A percentile compares a stretch with the other conserved stretches of the same genome.
Conservation (phyloP, 495 filamentous ascomycete genomes). For the Hypoxylon perforatum region DNA sequence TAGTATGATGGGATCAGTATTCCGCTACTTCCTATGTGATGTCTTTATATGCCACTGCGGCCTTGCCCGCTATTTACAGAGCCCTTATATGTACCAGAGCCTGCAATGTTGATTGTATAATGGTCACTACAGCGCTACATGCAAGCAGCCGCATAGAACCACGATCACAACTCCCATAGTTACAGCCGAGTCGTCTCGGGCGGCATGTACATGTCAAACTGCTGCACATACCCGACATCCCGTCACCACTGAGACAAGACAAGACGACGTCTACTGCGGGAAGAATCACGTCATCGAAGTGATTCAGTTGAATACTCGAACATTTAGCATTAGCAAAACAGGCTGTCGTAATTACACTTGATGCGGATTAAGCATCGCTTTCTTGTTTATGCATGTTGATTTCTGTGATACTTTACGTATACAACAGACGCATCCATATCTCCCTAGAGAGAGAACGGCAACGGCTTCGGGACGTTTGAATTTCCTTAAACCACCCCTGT, state of each 20-base stretch:
- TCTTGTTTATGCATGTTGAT: constrained; percentile 33
- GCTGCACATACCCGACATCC: constrained; percentile 16
- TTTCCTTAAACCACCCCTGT: constrained; percentile 7
- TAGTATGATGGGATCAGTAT: too few relatives aligned
- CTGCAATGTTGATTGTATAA: too few relatives aligned
- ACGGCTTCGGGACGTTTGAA: constrained; percentile 10
- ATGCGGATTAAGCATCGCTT: constrained; percentile 10
- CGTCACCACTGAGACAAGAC: too few relatives aligned
- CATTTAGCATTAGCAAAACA: too few relatives aligned
- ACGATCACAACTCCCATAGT: not conserved
- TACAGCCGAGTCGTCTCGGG: not conserved
- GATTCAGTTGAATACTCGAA: too few relatives aligned
- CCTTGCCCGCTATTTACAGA: too few relatives aligned
- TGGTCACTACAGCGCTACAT: not conserved
- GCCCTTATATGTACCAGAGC: too few relatives aligned
- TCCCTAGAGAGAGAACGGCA: too few relatives aligned
- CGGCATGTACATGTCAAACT: constrained; percentile 1
- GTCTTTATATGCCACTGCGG: too few relatives aligned
- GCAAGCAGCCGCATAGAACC: not conserved
- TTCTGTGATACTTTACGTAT: constrained; percentile 28
- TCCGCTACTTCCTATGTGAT: too few relatives aligned
- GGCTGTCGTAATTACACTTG: not conserved
- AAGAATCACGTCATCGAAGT: too few relatives aligned
- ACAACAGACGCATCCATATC: constrained; percentile 14
- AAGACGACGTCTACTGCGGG: too few relatives aligned